phyloP scores from a whole-genome alignment of 768 basidiomycete genomes.

The Boletus rubropictus region DNA sequence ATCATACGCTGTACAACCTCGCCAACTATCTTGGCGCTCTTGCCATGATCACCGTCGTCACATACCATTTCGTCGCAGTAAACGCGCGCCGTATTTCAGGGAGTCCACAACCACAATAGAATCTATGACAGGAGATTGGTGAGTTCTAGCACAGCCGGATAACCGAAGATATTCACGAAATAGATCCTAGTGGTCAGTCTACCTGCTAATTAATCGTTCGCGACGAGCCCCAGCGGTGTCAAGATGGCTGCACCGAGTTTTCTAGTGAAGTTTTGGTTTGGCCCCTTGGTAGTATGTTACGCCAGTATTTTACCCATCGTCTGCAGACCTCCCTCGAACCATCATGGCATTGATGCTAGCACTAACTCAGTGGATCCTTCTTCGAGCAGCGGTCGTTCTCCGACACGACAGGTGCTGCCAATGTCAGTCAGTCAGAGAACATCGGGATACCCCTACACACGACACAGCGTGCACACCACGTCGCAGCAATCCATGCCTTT shows the following conservation, averaged over 20 bases:
- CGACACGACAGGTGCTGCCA: too few relatives aligned
- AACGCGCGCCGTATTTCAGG: conserved; percentile 52
- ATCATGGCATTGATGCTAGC: conserved; percentile 12
- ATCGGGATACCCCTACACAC: too few relatives aligned
- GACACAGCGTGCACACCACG: too few relatives aligned
- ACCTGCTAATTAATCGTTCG: too few relatives aligned
- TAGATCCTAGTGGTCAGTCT: not conserved
- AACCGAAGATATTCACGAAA: not conserved
- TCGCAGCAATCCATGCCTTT: too few relatives aligned
- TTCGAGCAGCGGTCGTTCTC: conserved; percentile 18
- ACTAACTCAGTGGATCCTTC: conserved; percentile 7
- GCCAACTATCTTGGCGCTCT: conserved; percentile 79
- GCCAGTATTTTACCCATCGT: conserved; percentile 1
- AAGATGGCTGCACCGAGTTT: too few relatives aligned
- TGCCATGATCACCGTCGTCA: conserved; percentile 83
- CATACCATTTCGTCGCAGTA: conserved; percentile 87
- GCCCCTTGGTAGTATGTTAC: conserved; percentile 16
- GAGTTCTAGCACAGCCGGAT: not conserved
- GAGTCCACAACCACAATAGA: conserved; percentile 10
- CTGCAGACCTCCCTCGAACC: conserved; percentile 12
- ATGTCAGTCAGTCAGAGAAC: too few relatives aligned
- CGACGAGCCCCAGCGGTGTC: too few relatives aligned
- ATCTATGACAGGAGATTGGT: not conserved
- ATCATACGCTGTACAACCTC: conserved; percentile 73
- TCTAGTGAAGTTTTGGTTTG: conserved; percentile 12